Conservation (phyloP, 2,329 filamentous ascomycete species). For the Diaporthe citriasiana region DNA sequence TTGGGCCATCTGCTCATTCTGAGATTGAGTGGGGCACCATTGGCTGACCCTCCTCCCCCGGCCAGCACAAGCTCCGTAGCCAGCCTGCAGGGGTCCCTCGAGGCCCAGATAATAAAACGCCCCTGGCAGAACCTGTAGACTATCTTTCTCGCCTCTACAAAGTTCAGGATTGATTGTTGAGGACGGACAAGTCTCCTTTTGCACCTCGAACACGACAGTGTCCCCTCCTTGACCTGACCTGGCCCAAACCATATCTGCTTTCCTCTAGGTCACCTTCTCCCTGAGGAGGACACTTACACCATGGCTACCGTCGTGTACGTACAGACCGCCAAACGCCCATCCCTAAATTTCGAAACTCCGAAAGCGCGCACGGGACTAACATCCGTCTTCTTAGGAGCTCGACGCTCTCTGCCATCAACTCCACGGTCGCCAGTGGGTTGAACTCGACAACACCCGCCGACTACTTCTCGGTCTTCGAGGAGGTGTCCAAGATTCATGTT, state of each 20-base stretch:
- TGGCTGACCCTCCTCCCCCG: slow-evolving; percentile 34
- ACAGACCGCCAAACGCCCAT: neutral
- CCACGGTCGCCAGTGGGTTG: slow-evolving; percentile 61
- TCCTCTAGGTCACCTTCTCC: slow-evolving; percentile 21
- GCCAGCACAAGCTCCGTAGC: slow-evolving; percentile 20
- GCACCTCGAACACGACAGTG: neutral
- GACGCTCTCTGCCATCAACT: slow-evolving; percentile 58
- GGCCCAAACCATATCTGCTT: neutral
- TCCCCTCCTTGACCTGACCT: neutral
- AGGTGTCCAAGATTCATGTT: slow-evolving; percentile 81
- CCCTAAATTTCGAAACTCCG: neutral
- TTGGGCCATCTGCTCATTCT: slow-evolving; percentile 55
- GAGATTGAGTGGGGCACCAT: slow-evolving; percentile 43
- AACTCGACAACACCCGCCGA: slow-evolving; percentile 60
- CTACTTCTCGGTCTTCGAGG: slow-evolving; percentile 72
- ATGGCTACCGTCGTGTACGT: slow-evolving; percentile 43
- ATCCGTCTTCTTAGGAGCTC: slow-evolving; percentile 40
- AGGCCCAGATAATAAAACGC: slow-evolving; percentile 33
- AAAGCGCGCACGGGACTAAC: slow-evolving; percentile 15
- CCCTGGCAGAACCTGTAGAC: slow-evolving; percentile 30
- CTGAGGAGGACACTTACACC: slow-evolving; percentile 26
- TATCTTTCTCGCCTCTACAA: slow-evolving; percentile 12
- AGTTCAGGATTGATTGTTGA: slow-evolving; percentile 16
- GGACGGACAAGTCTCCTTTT: neutral
- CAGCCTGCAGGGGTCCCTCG: slow-evolving; percentile 31